Base-by-base conservation (phyloP, 495 filamentous ascomycete species). In the Massariosphaeria phaeospora region DNA sequence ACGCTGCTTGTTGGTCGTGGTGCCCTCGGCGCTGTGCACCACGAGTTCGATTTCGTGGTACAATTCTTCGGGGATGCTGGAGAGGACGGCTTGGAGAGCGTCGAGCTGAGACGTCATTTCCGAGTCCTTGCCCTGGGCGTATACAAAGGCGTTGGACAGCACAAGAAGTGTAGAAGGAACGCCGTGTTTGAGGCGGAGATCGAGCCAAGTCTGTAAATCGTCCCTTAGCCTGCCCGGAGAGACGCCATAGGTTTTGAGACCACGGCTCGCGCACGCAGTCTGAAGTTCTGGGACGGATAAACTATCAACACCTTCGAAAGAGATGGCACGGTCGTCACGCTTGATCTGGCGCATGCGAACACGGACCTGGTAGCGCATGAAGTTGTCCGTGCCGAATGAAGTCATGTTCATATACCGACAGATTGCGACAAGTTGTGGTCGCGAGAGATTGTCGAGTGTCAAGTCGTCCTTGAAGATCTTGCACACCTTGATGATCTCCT, bases 41-140 rank as follows among this genome's bases (percentile, higher is more conserved):
- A 97, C 94, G 26, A 99, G 85, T 71, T 99, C 93, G 56, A 97
- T 96, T 73, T 99, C 93, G 75, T 99, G 93, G 84, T 93, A 97
- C 33, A 99, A 81, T 69, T 99, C 93, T 72, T 99, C 93, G 3
- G 93, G 93, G 55, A 99, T 97, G 42, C 84, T 89, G 24, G 86
- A 89, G 26, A 99, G 77, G 13, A 99, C 93, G 17, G 88, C 84
- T 42, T 89, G 88, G 26, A 99, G 80, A 1, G 94, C 87, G 54
- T 97, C 91, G 60, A 97, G 94, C 72, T 97, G 93, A 25, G 81
- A 86, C 18, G 85, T 81, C 66, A 96, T 84, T 64, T 94, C 88
- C 27, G 81, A 77, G 38, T 93, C 87, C 74, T 96, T 94, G 64
- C 93, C 87, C 67, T 88, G 84, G 5, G 83, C 79, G 70, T 97